Base-by-base conservation (phyloP, 2,329 filamentous ascomycete species). In the Ceratocystis diversiconidia region DNA sequence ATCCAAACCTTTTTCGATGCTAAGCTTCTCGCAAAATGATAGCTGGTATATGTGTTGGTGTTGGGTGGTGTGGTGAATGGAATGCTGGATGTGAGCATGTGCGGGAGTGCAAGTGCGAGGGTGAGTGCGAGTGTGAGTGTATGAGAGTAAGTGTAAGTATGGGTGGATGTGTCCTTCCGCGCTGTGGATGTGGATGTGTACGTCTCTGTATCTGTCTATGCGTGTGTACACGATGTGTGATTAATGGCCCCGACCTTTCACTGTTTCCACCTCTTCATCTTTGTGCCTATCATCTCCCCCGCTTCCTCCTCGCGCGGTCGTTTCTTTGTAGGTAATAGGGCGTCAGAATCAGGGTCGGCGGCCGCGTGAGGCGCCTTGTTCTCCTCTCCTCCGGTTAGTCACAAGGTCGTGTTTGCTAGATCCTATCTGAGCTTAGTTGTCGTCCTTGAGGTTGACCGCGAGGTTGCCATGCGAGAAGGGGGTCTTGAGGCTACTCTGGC, bases 361-460 rank as follows among this genome's bases (percentile, higher is more conserved):
- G 22, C 8, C 22, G 8, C 1, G 2, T 52, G 8, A 3, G 22
- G 48, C 19, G 22, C 48, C 48, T 50, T 22, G 48, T 25, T 28
- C 59, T 44, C 36, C 2, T 25, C 59, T 10, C 43, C 59, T 8
- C 43, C 41, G 55, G 55, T 28, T 48, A 48, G 17, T 62, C 52
- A 36, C 22, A 44, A 64, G 36, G 28, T 59, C 43, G 52, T 59
- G 17, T 55, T 43, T 10, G 52, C 52, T 57, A 64, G 52, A 36
- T 64, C 63, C 63, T 64, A 64, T 59, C 63, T 57, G 25, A 59
- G 52, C 52, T 36, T 64, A 25, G 61, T 63, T 60, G 63, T 59
- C 8, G 63, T 60, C 28, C 63, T 46, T 59, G 63, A 64, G 22
- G 30, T 43, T 61, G 63, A 36, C 36, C 63, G 41, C 4, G 63